These are phyloP conservation scores for Penicillium sclerotiorum DNA, from an alignment of 2,329 filamentous ascomycete genomes.

Conservation along the genomic window DNA sequence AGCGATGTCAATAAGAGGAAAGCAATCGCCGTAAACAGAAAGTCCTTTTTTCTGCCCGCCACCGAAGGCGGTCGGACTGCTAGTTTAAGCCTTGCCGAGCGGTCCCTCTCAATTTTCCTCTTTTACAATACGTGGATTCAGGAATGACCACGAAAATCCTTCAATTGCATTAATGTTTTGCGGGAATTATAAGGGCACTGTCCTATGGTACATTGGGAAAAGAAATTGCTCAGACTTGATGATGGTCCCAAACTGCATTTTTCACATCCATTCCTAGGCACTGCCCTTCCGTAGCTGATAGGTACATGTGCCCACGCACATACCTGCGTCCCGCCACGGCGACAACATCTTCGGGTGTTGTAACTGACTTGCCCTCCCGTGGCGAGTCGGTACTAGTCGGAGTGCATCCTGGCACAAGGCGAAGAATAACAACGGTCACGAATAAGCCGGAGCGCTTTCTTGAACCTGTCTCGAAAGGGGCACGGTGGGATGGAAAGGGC, in stretches of 20 bases:
- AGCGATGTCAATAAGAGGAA: not conserved
- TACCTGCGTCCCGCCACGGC: constrained; percentile 54
- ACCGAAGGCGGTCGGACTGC: constrained; percentile 13
- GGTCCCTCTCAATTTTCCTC: not conserved
- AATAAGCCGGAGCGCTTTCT: constrained; percentile 99
- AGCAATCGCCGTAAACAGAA: constrained; percentile 19
- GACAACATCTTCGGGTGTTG: constrained; percentile 56
- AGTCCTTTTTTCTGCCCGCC: constrained; percentile 17
- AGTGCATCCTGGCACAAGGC: constrained; percentile 71
- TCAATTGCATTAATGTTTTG: no score
- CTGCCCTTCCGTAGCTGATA: not conserved
- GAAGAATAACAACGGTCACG: constrained; percentile 77
- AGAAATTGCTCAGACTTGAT: not conserved
- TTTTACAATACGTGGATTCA: no score
- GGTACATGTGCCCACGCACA: not conserved
- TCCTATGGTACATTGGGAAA: no score
- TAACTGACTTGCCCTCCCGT: constrained; percentile 64
- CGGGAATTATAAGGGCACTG: no score
- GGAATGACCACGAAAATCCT: no score
- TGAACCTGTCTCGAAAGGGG: constrained; percentile 78
- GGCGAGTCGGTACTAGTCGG: constrained; percentile 72
- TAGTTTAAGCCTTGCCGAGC: constrained; percentile 18
- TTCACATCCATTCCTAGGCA: not conserved
- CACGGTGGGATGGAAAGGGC: constrained; percentile 80
- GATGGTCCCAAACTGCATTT: not conserved